Percentiles rank a stretch among this genome's conserved stretches.
These are phyloP conservation scores for Leucosporidium creatinivorum DNA, from an alignment of 768 basidiomycete species.

Conservation along the genomic window DNA sequence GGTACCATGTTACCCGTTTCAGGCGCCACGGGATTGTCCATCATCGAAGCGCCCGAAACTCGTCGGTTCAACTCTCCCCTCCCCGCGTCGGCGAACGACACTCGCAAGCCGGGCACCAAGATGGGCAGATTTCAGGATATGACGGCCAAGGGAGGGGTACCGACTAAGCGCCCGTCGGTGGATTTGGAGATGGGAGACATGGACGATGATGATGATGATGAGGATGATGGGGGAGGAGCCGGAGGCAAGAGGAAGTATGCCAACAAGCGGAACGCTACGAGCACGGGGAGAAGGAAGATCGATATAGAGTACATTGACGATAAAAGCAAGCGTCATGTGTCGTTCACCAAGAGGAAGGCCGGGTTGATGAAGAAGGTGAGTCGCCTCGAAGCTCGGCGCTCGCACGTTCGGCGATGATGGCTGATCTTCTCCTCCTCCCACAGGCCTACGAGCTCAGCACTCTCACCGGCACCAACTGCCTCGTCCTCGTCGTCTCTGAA, in stretches of 20 bases:
- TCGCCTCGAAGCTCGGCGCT: neutral
- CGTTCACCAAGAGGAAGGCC: constrained; percentile 33
- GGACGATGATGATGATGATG: neutral
- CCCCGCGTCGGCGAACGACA: too few relatives aligned
- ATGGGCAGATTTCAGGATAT: too few relatives aligned
- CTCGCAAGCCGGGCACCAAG: too few relatives aligned
- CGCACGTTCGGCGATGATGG: neutral
- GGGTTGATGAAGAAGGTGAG: constrained; percentile 35
- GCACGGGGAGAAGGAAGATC: constrained; percentile 30
- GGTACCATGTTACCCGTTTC: too few relatives aligned
- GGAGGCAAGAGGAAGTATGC: constrained; percentile 14
- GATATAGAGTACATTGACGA: constrained; percentile 27
- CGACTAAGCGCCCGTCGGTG: neutral
- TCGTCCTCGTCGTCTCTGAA: constrained; percentile 30
- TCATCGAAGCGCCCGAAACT: too few relatives aligned
- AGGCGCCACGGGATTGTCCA: too few relatives aligned
- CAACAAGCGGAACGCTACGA: constrained; percentile 27
- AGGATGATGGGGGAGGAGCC: neutral
- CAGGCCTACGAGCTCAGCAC: constrained; percentile 33
- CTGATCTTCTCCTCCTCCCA: neutral
- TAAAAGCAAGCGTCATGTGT: constrained; percentile 26
- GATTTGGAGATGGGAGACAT: neutral
- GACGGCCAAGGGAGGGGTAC: too few relatives aligned
- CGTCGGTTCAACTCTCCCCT: too few relatives aligned
- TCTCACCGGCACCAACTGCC: constrained; percentile 30